Evolutionary conservation across 2,329 filamentous ascomycete species (phyloP), one percentile per base, ranked within the genome.

Genomic region (Aspergillus sp.): DNA sequence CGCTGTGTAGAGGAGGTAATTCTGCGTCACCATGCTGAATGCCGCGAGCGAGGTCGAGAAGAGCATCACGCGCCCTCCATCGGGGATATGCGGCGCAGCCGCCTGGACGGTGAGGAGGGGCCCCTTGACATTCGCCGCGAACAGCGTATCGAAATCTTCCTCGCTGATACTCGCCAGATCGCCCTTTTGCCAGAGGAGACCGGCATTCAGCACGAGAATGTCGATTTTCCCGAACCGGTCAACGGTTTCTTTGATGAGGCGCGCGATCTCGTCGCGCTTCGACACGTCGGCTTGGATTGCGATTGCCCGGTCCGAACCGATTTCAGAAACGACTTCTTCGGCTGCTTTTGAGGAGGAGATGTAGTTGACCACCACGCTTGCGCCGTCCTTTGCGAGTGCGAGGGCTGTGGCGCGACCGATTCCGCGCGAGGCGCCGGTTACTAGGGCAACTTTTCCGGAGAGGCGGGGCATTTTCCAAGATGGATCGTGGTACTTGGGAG

Each of bases 1-100:
- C 15, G 87, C 89, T 23, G 89, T 90, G 82, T 93, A 93, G 52
- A 93, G 83, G 15, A 88, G 83, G 75, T 92, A 90, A 72, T 87
- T 86, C 63, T 88, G 87, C 31, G 9, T 8, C 31, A 38, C 31
- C 19, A 92, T 88, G 53, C 85, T 88, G 74, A 87, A 84, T 60
- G 78, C 89, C 9, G 89, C 77, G 74, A 89, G 77, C 75, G 91
- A 91, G 61, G 85, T 89, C 31, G 84, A 86, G 87, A 91, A 92
- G 66, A 93, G 82, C 76, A 93, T 89, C 68, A 93, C 85, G 50
- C 90, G 84, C 34, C 91, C 91, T 60, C 90, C 88, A 49, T 85
- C 81, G 72, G 88, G 83, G 66, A 91, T 84, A 78, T 91, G 81
- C 79, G 89, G 89, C 77, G 90, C 89, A 7, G 86, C 90, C 79